A percentile compares a stretch with the other conserved stretches of the same genome.
Evolutionary conservation across 2,329 filamentous ascomycete genomes (phyloP).

Genomic region (Intubia oerlemansii): DNA sequence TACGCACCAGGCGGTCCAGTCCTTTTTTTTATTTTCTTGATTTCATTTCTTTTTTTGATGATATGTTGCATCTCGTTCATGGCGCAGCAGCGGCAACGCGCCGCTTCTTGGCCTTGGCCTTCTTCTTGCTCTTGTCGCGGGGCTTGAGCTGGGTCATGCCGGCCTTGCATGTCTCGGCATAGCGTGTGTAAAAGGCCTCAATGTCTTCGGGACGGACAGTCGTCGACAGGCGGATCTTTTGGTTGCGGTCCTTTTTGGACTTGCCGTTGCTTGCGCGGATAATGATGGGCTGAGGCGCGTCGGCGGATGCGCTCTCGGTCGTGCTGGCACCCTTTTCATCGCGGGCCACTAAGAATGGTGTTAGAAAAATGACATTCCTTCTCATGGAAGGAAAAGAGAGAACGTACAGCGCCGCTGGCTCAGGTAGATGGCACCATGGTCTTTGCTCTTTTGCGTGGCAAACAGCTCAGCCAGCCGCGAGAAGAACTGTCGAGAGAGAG

Average conservation of each 20-base stretch:
- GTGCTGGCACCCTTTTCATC: slow-evolving; percentile 1
- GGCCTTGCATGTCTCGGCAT: slow-evolving; percentile 77
- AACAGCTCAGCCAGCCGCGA: slow-evolving; percentile 45
- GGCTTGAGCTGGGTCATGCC: slow-evolving; percentile 87
- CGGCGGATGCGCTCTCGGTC: slow-evolving; percentile 10
- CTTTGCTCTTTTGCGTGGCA: slow-evolving; percentile 39
- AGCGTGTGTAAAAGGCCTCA: slow-evolving; percentile 61
- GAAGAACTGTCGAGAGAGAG: no score
- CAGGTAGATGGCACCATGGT: slow-evolving; percentile 53
- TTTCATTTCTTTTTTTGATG: no score
- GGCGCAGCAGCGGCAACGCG: no score
- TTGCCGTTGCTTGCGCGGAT: slow-evolving; percentile 73
- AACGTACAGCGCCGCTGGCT: slow-evolving; percentile 53
- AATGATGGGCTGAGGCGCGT: slow-evolving; percentile 46
- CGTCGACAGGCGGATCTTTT: slow-evolving; percentile 60
- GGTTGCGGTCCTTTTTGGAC: slow-evolving; percentile 29
- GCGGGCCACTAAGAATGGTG: slow-evolving; percentile 4
- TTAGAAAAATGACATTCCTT: neutral
- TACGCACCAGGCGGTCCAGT: no score
- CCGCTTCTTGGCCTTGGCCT: slow-evolving; percentile 57
- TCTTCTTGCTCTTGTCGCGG: slow-evolving; percentile 72
- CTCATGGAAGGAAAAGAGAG: slow-evolving; percentile 8
- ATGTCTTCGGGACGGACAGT: slow-evolving; percentile 56
- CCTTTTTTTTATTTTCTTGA: no score
- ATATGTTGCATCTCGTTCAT: no score